A percentile compares a stretch with the other conserved stretches of the same genome.
These are phyloP conservation scores for Solanum bulbocastanum DNA, from an alignment of 257 asterid species.

Conservation along the genomic window DNA sequence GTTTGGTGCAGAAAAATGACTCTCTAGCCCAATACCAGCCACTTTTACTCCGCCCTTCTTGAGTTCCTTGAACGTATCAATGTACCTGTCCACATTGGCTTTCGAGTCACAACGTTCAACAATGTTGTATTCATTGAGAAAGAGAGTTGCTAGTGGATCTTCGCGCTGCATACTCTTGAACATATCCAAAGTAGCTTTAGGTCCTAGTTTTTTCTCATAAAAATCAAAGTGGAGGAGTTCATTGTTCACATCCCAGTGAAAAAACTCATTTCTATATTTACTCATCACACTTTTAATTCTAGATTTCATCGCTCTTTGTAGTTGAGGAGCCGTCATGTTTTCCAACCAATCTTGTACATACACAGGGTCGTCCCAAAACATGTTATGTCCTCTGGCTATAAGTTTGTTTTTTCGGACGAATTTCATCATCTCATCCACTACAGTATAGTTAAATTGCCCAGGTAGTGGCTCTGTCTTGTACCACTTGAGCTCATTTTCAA, in stretches of 20 bases:
- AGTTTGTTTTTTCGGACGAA: conserved; percentile 32
- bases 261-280: conserved; percentile 40
- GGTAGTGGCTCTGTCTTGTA: conserved; percentile 37
- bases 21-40: not conserved
- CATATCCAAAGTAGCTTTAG: conserved; percentile 31
- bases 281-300: conserved; percentile 39
- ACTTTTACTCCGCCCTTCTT: conserved; percentile 13
- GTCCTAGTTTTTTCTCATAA: conserved; percentile 47
- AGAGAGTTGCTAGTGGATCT: conserved; percentile 48
- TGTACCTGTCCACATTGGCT: conserved; percentile 33
- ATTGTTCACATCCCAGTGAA: conserved; percentile 77
- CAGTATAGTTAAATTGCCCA: conserved; percentile 42
- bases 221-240: conserved; percentile 58
- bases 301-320: conserved; percentile 25
- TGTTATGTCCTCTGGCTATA: conserved; percentile 57
- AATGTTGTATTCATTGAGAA: conserved; percentile 54
- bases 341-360: conserved; percentile 43
- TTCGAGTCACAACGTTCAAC: conserved; percentile 40
- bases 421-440: conserved; percentile 49
- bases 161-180: conserved; percentile 22
- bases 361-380: conserved; percentile 49
- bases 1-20: not conserved
- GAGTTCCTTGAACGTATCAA: conserved; percentile 29
- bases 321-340: conserved; percentile 25
- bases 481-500: conserved; percentile 71